These are phyloP conservation scores for Amanita rubescens DNA, from an alignment of 768 basidiomycete species.

Conservation along the genomic window DNA sequence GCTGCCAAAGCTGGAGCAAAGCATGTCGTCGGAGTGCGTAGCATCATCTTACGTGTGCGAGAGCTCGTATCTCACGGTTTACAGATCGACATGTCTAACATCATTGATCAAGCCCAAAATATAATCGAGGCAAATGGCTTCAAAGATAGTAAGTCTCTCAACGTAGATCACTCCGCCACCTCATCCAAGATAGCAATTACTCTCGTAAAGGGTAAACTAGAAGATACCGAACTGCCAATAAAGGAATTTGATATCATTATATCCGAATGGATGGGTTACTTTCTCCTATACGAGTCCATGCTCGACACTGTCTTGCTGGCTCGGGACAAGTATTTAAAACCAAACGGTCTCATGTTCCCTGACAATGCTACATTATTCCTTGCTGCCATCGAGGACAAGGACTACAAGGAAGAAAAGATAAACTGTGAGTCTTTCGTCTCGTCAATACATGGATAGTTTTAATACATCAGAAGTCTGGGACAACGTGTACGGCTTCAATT, in stretches of 20 bases:
- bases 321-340: conserved; percentile 93
- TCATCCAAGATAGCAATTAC: conserved; percentile 61
- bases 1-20: conserved; percentile 93
- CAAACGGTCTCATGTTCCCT: conserved; percentile 89
- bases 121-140: conserved; percentile 97
- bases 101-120: conserved; percentile 97
- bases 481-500: conserved; percentile 99
- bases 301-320: conserved; percentile 96
- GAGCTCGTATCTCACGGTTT: conserved; percentile 12
- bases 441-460: not conserved
- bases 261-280: conserved; percentile 99
- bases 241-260: conserved; percentile 97
- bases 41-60: conserved; percentile 1
- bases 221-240: conserved; percentile 84
- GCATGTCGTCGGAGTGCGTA: conserved; percentile 83
- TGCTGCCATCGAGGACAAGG: conserved; percentile 97
- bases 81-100: conserved; percentile 99
- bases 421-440: conserved; percentile 60
- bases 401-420: conserved; percentile 99
- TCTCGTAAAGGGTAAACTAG: conserved; percentile 96
- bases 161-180: conserved; percentile 4
- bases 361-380: conserved; percentile 89
- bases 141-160: conserved; percentile 66
- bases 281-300: conserved; percentile 99
- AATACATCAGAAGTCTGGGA: conserved; percentile 80